phyloP scores from a whole-genome alignment of 2,329 filamentous ascomycete genomes.

The Penicillium thymicola region DNA sequence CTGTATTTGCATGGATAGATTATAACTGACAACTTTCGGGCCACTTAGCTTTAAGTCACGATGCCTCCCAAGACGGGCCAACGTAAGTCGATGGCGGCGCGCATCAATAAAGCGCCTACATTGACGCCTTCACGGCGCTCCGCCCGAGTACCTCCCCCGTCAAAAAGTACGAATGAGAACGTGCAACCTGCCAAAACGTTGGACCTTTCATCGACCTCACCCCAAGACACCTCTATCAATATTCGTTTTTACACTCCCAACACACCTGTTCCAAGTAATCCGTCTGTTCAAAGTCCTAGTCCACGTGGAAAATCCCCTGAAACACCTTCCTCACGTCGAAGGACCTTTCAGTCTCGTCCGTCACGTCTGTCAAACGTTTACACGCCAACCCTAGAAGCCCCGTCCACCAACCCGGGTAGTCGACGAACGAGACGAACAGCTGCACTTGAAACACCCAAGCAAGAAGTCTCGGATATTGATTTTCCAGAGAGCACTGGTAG shows the following conservation, averaged over 20 bases:
- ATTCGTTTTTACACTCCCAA: constrained; percentile 14
- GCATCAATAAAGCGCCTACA: constrained; percentile 9
- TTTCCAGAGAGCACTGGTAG: constrained; percentile 12
- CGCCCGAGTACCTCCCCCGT: constrained; percentile 10
- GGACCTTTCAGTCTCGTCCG: constrained; percentile 19
- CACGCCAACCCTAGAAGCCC: constrained; percentile 18
- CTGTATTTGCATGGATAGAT: neutral
- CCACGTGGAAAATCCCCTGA: constrained; percentile 8
- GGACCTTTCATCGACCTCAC: constrained; percentile 8
- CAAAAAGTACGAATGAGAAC: constrained; percentile 5
- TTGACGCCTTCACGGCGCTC: constrained; percentile 21
- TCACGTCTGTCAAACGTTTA: constrained; percentile 24
- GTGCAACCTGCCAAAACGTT: constrained; percentile 11
- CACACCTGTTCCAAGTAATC: constrained; percentile 7
- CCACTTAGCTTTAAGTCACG: constrained; percentile 6
- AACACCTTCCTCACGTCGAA: constrained; percentile 11
- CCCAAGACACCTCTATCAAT: constrained; percentile 12
- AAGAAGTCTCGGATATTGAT: constrained; percentile 12
- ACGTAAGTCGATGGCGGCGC: constrained; percentile 20
- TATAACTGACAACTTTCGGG: constrained; percentile 7
- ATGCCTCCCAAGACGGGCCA: constrained; percentile 22
- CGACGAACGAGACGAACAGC: constrained; percentile 16
- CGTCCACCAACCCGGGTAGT: constrained; percentile 9
- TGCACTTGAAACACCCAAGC: constrained; percentile 11
- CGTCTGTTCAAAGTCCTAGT: neutral